Percentiles rank a stretch among this genome's conserved stretches.
phyloP scores from a whole-genome alignment of 306 rosid species.

The Prunus mira region DNA sequence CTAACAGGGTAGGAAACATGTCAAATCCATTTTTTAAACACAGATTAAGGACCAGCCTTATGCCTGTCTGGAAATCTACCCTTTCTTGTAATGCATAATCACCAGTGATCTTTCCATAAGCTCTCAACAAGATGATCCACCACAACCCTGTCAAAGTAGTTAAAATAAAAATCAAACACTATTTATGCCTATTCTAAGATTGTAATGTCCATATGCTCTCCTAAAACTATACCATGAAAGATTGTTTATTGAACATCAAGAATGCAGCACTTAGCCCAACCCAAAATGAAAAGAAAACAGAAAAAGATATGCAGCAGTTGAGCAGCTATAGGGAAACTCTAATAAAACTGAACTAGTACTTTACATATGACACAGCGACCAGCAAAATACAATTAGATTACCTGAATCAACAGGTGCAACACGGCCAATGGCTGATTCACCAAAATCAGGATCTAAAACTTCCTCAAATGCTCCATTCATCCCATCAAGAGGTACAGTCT shows the following conservation, averaged over 20 bases:
- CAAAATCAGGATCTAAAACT: slow-evolving; percentile 87
- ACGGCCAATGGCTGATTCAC: slow-evolving; percentile 96
- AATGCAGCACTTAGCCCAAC: neutral
- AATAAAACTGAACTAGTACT: neutral
- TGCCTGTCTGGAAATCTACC: slow-evolving; percentile 89
- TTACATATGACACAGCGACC: neutral
- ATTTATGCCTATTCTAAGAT: neutral
- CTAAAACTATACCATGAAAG: neutral
- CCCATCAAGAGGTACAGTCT: slow-evolving; percentile 65
- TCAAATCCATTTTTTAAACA: slow-evolving; percentile 88
- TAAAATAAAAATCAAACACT: slow-evolving; percentile 3
- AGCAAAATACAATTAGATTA: slow-evolving; percentile 3
- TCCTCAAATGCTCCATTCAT: slow-evolving; percentile 71
- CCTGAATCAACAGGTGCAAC: slow-evolving; percentile 96
- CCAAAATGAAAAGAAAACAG: neutral
- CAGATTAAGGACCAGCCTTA: slow-evolving; percentile 70
- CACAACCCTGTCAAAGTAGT: slow-evolving; percentile 60
- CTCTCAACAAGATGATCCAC: slow-evolving; percentile 95
- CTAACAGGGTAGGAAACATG: slow-evolving; percentile 88
- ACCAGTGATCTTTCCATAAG: slow-evolving; percentile 86
- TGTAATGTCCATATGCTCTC: neutral
- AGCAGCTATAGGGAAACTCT: neutral
- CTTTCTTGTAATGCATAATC: slow-evolving; percentile 86
- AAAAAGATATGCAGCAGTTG: neutral
- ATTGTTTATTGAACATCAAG: neutral